Evolutionary conservation across 2,329 filamentous ascomycete genomes (phyloP).

Genomic region (Nemania diffusa): DNA sequence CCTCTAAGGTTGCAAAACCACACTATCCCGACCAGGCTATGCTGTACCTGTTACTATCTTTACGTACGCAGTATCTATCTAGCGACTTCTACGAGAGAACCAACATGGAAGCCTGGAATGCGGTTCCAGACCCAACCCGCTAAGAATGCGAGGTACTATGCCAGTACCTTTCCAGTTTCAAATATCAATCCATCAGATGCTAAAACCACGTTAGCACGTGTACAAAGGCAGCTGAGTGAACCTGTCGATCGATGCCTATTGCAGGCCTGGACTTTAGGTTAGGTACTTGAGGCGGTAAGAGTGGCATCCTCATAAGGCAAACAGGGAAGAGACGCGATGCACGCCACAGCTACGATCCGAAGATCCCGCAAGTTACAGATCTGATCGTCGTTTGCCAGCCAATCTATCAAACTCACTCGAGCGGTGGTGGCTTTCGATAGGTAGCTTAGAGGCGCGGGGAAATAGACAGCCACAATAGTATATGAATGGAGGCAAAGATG

Average conservation of each 20-base stretch:
- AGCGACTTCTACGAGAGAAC: background rate
- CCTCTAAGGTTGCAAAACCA: background rate
- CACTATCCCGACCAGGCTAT: background rate
- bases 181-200: background rate
- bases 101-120: background rate
- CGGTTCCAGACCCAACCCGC: too few species aligned
- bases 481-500: background rate
- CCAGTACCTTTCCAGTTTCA: background rate
- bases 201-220: background rate
- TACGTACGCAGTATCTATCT: background rate
- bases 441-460: constrained; percentile 3
- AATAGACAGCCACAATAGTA: background rate
- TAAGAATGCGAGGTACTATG: background rate
- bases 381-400: constrained; percentile 4
- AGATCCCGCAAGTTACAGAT: constrained; percentile 1
- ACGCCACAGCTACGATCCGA: constrained; percentile 6
- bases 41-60: background rate
- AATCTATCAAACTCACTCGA: background rate
- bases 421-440: constrained; percentile 26
- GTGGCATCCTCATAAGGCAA: background rate
- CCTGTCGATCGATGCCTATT: background rate
- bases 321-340: background rate
- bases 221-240: background rate
- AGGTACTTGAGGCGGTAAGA: background rate
- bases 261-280: background rate